Evolutionary conservation across 352 stramenopile species (phyloP).

Genomic region (Phytopythium delawarense): DNA sequence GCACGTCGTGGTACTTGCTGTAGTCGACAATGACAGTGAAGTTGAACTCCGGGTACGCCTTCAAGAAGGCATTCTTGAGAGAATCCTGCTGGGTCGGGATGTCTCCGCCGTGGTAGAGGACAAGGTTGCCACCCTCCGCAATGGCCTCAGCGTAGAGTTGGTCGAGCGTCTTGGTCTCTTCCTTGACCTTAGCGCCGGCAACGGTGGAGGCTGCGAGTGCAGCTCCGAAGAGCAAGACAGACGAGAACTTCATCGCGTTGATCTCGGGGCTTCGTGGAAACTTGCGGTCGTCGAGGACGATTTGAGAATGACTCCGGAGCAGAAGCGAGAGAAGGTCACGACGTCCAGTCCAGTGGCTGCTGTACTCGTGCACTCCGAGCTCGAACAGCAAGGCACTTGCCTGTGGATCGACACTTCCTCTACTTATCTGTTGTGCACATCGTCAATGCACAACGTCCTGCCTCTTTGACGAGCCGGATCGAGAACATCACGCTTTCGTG

Average conservation of each 20-base stretch:
- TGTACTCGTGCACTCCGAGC: too few relatives aligned
- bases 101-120: constrained; percentile 39
- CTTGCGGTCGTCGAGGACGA: background rate
- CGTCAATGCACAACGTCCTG: too few relatives aligned
- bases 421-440: too few relatives aligned
- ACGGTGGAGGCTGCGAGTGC: constrained; percentile 9
- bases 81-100: constrained; percentile 21
- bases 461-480: too few relatives aligned
- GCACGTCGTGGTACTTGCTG: constrained; percentile 53
- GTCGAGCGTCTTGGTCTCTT: constrained; percentile 41
- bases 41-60: constrained; percentile 47
- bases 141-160: constrained; percentile 47
- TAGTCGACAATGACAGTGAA: constrained; percentile 59
- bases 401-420: too few relatives aligned
- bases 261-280: background rate
- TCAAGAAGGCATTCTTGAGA: constrained; percentile 18
- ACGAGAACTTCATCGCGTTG: constrained; percentile 1
- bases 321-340: too few relatives aligned
- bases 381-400: too few relatives aligned
- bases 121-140: constrained; percentile 47
- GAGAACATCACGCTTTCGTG: too few relatives aligned
- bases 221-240: background rate
- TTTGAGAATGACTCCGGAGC: background rate
- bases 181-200: constrained; percentile 10
- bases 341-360: too few relatives aligned